Percentiles rank a stretch among this genome's conserved stretches.
Evolutionary conservation across 2,329 filamentous ascomycete genomes (phyloP).

Genomic region (Pyricularia grisea): DNA sequence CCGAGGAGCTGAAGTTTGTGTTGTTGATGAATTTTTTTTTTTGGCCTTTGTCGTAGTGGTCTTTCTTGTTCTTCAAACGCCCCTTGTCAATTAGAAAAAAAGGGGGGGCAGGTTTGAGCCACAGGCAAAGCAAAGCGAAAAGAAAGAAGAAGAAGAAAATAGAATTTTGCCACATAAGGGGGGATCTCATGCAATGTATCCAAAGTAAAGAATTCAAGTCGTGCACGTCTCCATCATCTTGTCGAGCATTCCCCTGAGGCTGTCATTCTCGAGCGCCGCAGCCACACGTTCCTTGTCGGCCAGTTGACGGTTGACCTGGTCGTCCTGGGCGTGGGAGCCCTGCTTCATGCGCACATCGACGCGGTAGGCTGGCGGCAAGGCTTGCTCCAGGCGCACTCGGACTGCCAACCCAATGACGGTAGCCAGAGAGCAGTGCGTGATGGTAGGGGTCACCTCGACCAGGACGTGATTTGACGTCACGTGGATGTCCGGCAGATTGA

Average conservation of each 20-base stretch:
- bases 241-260: slow-evolving; percentile 74
- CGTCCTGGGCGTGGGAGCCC: slow-evolving; percentile 88
- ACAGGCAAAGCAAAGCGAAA: background rate
- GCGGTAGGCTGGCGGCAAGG: slow-evolving; percentile 82
- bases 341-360: slow-evolving; percentile 92
- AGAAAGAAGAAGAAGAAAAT: background rate
- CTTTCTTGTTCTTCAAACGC: background rate
- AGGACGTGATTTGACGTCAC: slow-evolving; percentile 62
- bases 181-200: background rate
- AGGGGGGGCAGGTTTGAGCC: background rate
- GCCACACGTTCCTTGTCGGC: slow-evolving; percentile 95
- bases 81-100: background rate
- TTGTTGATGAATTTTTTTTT: background rate
- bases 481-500: slow-evolving; percentile 89
- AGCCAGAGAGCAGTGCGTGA: slow-evolving; percentile 92
- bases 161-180: background rate
- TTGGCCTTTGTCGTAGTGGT: background rate
- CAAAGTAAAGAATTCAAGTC: background rate
- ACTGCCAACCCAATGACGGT: slow-evolving; percentile 95
- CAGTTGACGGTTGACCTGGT: slow-evolving; percentile 94
- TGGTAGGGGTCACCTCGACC: slow-evolving; percentile 89
- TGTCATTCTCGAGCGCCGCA: slow-evolving; percentile 88
- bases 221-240: slow-evolving; percentile 90
- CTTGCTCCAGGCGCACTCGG: slow-evolving; percentile 81
- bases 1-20: background rate